These are phyloP conservation scores for Citrullus mucosospermus DNA, from an alignment of 306 rosid species.

Conservation along the genomic window DNA sequence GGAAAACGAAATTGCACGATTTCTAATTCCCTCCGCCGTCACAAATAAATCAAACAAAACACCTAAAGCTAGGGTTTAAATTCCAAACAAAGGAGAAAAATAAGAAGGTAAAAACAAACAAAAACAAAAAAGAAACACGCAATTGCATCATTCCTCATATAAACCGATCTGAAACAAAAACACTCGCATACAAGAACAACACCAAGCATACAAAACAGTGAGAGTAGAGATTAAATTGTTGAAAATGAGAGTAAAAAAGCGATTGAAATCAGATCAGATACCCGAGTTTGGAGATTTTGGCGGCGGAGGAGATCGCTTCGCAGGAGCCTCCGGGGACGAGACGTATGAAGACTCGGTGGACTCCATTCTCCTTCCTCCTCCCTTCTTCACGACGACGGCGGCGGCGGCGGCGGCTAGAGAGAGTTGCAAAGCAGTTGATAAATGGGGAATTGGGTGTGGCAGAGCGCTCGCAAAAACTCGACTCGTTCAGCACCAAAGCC, in stretches of 20 bases:
- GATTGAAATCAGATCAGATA: conserved; percentile 60
- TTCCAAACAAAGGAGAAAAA: neutral
- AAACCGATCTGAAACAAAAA: conserved; percentile 13
- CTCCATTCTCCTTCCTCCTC: conserved; percentile 45
- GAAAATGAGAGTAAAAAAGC: neutral
- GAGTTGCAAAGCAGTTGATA: conserved; percentile 2
- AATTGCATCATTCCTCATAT: neutral
- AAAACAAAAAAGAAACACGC: neutral
- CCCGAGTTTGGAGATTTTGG: conserved; percentile 70
- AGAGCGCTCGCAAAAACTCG: conserved; percentile 4
- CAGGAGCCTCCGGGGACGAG: conserved; percentile 81
- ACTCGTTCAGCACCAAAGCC: conserved; percentile 12
- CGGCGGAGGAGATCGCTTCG: conserved; percentile 61
- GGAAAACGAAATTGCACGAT: neutral
- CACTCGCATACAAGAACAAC: neutral
- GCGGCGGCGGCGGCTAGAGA: neutral
- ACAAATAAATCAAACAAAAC: neutral
- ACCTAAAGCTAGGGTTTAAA: neutral
- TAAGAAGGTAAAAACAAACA: neutral
- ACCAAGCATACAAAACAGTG: neutral
- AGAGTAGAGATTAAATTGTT: conserved; percentile 1
- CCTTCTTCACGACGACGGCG: conserved; percentile 12
- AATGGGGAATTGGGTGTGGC: neutral
- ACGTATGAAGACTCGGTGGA: conserved; percentile 86
- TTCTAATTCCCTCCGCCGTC: neutral